A percentile compares a stretch with the other conserved stretches of the same genome.
phyloP scores from a whole-genome alignment of 2,329 filamentous ascomycete species.

The Monosporascus sp. region DNA sequence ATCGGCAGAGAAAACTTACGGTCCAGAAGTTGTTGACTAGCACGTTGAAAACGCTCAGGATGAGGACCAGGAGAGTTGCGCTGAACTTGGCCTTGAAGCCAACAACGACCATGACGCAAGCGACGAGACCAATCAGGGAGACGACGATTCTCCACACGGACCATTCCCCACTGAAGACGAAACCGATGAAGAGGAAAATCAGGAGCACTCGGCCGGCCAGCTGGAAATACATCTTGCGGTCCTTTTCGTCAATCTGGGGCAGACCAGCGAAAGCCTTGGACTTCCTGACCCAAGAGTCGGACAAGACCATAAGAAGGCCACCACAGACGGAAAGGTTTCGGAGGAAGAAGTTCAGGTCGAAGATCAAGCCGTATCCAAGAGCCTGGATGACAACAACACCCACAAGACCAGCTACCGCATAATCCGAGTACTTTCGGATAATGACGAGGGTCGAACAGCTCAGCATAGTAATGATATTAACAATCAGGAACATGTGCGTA shows the following conservation, averaged over 20 bases:
- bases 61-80: constrained; percentile 88
- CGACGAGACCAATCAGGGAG: constrained; percentile 77
- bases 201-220: constrained; percentile 90
- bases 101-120: constrained; percentile 97
- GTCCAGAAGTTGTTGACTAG: constrained; percentile 99
- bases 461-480: constrained; percentile 86
- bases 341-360: constrained; percentile 99
- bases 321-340: constrained; percentile 97
- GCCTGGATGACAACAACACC: constrained; percentile 89
- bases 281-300: constrained; percentile 97
- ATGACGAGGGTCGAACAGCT: constrained; percentile 82
- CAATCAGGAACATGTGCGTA: constrained; percentile 86
- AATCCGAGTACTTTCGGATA: constrained; percentile 85
- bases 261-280: constrained; percentile 93
- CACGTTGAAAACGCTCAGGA: constrained; percentile 94
- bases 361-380: constrained; percentile 94
- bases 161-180: constrained; percentile 94
- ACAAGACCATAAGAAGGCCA: constrained; percentile 94
- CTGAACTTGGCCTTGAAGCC: constrained; percentile 99
- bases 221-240: constrained; percentile 99
- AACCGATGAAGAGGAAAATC: constrained; percentile 96
- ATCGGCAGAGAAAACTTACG: constrained; percentile 50
- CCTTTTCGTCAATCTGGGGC: constrained; percentile 94
- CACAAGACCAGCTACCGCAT: constrained; percentile 85
- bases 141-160: constrained; percentile 81